phyloP scores from a whole-genome alignment of 2,329 filamentous ascomycete genomes.

The Monosporascus sp. region DNA sequence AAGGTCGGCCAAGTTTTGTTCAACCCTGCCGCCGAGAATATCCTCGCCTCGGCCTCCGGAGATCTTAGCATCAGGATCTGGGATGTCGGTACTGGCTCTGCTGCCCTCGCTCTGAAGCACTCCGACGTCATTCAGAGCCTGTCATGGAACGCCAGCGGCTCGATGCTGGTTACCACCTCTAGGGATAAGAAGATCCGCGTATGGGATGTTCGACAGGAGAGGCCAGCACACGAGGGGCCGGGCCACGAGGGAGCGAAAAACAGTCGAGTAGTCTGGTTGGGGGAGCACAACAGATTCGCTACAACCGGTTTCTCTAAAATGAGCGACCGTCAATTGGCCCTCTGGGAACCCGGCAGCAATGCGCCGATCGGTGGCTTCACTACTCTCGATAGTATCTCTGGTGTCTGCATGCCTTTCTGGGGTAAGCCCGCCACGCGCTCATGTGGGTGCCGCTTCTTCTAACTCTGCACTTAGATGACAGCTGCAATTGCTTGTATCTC shows the following conservation, averaged over 20 bases:
- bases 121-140: conserved; percentile 90
- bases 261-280: conserved; percentile 94
- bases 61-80: conserved; percentile 94
- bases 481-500: conserved; percentile 90
- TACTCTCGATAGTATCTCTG: conserved; percentile 89
- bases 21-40: conserved; percentile 92
- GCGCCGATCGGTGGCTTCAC: conserved; percentile 88
- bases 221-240: conserved; percentile 72
- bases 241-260: conserved; percentile 96
- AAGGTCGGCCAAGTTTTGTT: conserved; percentile 98
- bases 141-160: conserved; percentile 89
- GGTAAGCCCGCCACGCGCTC: conserved; percentile 40
- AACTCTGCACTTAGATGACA: conserved; percentile 57
- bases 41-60: conserved; percentile 90
- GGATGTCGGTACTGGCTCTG: conserved; percentile 78
- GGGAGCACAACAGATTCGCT: conserved; percentile 90
- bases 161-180: conserved; percentile 83
- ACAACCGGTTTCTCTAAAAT: conserved; percentile 97
- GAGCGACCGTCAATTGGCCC: conserved; percentile 92
- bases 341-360: conserved; percentile 86
- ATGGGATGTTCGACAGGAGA: conserved; percentile 95
- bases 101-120: conserved; percentile 74
- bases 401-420: conserved; percentile 99
- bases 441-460: conserved; percentile 10
- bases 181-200: conserved; percentile 97